Conservation (phyloP, 208 protist species). For the Jaenimonas drosophilae region DNA sequence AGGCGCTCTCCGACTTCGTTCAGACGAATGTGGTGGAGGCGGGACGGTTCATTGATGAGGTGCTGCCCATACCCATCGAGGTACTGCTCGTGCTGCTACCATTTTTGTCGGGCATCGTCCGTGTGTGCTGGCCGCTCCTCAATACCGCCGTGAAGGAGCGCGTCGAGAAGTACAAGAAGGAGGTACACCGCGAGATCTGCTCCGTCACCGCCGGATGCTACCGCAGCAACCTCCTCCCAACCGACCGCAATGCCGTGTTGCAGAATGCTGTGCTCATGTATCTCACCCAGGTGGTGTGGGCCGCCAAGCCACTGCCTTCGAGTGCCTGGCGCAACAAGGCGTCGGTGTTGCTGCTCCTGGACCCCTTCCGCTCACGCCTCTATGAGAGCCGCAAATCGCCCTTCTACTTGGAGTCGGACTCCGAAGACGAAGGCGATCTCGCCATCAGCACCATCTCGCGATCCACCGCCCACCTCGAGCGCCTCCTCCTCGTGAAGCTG, state of each 20-base stretch:
- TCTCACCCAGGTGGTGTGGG: slow-evolving; percentile 25
- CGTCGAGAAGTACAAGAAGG: not conserved
- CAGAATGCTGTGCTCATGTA: slow-evolving; percentile 66
- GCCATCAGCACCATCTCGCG: slow-evolving; percentile 16
- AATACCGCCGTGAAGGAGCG: slow-evolving; percentile 2
- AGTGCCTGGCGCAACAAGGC: slow-evolving; percentile 23
- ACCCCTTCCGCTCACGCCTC: slow-evolving; percentile 33
- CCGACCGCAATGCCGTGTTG: slow-evolving; percentile 37
- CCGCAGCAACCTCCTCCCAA: slow-evolving; percentile 10
- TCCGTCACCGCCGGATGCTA: slow-evolving; percentile 3
- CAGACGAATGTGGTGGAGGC: no score
- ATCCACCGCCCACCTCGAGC: slow-evolving; percentile 14
- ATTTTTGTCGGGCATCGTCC: slow-evolving; percentile 10
- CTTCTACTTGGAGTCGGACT: slow-evolving; percentile 17
- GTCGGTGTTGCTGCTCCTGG: slow-evolving; percentile 39
- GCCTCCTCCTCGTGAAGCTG: slow-evolving; percentile 32
- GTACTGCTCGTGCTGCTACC: slow-evolving; percentile 9
- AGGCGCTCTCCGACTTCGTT: no score
- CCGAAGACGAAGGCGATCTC: slow-evolving; percentile 15
- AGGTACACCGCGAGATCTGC: not conserved
- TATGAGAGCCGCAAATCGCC: slow-evolving; percentile 26
- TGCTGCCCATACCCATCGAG: slow-evolving; percentile 2
- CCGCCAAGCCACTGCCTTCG: slow-evolving; percentile 12
- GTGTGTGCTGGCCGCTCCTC: slow-evolving; percentile 10
- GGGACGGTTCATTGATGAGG: not conserved